Evolutionary conservation across 768 basidiomycete species (phyloP).

Genomic region (Collybia mongolica): DNA sequence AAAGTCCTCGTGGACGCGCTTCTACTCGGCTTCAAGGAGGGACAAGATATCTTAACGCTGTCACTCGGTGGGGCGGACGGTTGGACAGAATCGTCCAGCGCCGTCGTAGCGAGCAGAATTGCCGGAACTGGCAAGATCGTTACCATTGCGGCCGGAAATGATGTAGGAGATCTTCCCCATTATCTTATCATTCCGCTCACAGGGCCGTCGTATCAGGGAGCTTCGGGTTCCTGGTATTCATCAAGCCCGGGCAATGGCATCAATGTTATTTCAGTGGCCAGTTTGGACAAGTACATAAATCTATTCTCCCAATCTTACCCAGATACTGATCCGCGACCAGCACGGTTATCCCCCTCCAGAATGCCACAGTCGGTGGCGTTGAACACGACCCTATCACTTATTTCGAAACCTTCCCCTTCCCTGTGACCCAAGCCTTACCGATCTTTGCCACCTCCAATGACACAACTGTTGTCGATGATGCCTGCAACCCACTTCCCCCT

Average conservation of each 20-base stretch:
- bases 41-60: constrained; percentile 61
- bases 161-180: constrained; percentile 21
- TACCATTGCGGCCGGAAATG: constrained; percentile 62
- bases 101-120: constrained; percentile 61
- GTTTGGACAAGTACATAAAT: constrained; percentile 46
- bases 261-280: constrained; percentile 56
- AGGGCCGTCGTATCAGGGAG: constrained; percentile 30
- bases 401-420: constrained; percentile 47
- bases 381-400: constrained; percentile 52
- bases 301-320: neutral
- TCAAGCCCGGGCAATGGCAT: constrained; percentile 51
- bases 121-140: constrained; percentile 57
- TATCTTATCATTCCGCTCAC: neutral
- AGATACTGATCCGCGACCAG: constrained; percentile 19
- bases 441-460: constrained; percentile 62
- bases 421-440: constrained; percentile 42
- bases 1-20: constrained; percentile 46
- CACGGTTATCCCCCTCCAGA: constrained; percentile 56
- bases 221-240: constrained; percentile 61
- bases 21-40: constrained; percentile 48
- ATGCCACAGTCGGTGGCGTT: constrained; percentile 50
- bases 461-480: constrained; percentile 51
- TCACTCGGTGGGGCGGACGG: constrained; percentile 64
- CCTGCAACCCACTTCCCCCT: constrained; percentile 56
- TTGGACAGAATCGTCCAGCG: constrained; percentile 56